Conservation (phyloP, 805 yeast genomes). For the Sugiyamaella mastotermitis region DNA sequence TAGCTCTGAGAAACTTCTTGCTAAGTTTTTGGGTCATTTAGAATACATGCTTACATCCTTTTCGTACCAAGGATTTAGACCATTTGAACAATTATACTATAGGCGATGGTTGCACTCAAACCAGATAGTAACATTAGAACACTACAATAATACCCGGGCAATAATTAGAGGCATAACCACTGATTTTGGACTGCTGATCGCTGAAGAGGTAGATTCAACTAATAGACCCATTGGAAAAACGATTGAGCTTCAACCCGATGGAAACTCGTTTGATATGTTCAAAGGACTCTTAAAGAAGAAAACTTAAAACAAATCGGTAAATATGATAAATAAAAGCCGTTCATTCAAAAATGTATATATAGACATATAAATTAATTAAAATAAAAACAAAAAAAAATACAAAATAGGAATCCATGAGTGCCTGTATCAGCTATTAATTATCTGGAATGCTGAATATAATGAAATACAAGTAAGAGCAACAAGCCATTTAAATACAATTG, state of each 20-base stretch:
- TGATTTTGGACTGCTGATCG: slow-evolving; percentile 80
- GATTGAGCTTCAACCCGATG: slow-evolving; percentile 88
- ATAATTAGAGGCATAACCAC: slow-evolving; percentile 71
- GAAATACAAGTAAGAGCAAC: slow-evolving; percentile 14
- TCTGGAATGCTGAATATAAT: slow-evolving; percentile 14
- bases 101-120: slow-evolving; percentile 77
- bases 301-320: no score
- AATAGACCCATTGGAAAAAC: slow-evolving; percentile 46
- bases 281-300: slow-evolving; percentile 75
- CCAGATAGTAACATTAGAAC: slow-evolving; percentile 66
- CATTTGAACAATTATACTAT: slow-evolving; percentile 68
- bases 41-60: slow-evolving; percentile 52
- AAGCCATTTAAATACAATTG: slow-evolving; percentile 18
- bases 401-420: not conserved
- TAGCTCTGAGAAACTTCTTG: slow-evolving; percentile 48
- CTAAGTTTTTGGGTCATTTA: slow-evolving; percentile 59
- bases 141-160: slow-evolving; percentile 49
- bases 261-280: slow-evolving; percentile 94
- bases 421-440: slow-evolving; percentile 5
- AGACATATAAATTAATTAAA: no score
- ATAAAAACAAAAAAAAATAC: slow-evolving; percentile 1
- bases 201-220: slow-evolving; percentile 51
- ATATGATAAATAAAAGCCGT: no score
- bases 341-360: no score
- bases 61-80: slow-evolving; percentile 55